Percentiles rank a stretch among this genome's conserved stretches.
Evolutionary conservation across 192 early-diverging fungal genomes (phyloP).

Genomic region (Chytriomyces sp.): DNA sequence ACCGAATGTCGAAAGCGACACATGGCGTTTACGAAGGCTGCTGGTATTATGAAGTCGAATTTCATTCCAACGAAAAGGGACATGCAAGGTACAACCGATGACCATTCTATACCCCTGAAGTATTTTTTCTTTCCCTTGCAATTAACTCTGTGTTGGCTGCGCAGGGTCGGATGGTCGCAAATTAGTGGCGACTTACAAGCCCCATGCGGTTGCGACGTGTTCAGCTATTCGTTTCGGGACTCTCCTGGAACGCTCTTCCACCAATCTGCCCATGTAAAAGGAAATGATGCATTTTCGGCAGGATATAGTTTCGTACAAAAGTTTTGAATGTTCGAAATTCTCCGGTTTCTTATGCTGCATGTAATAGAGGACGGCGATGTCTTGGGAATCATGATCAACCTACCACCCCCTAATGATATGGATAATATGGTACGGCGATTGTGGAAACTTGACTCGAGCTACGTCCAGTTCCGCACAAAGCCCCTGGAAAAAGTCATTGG

Average conservation of each 20-base stretch:
- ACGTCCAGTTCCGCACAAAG: slow-evolving; percentile 41
- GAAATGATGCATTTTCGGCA: slow-evolving; percentile 28
- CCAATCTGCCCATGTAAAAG: slow-evolving; percentile 8
- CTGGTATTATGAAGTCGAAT: slow-evolving; percentile 76
- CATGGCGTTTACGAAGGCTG: slow-evolving; percentile 75
- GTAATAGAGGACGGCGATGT: slow-evolving; percentile 47
- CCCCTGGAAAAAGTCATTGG: slow-evolving; percentile 44
- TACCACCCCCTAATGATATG: slow-evolving; percentile 33
- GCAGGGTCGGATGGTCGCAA: slow-evolving; percentile 77
- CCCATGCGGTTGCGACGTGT: slow-evolving; percentile 76
- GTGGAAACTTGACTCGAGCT: slow-evolving; percentile 37
- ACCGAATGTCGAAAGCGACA: slow-evolving; percentile 76
- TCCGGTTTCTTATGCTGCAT: neutral
- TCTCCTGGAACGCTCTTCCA: slow-evolving; percentile 75
- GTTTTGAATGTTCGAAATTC: neutral
- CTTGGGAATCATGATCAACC: slow-evolving; percentile 43
- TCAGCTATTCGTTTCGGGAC: slow-evolving; percentile 72
- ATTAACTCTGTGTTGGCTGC: neutral
- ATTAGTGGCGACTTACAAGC: slow-evolving; percentile 79
- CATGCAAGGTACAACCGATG: slow-evolving; percentile 46
- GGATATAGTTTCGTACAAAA: slow-evolving; percentile 47
- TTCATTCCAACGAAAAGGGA: slow-evolving; percentile 58
- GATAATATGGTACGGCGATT: slow-evolving; percentile 43
- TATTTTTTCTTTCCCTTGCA: neutral
- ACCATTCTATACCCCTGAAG: neutral